phyloP scores from a whole-genome alignment of 208 protist species.

The Spongospora subterranea region DNA sequence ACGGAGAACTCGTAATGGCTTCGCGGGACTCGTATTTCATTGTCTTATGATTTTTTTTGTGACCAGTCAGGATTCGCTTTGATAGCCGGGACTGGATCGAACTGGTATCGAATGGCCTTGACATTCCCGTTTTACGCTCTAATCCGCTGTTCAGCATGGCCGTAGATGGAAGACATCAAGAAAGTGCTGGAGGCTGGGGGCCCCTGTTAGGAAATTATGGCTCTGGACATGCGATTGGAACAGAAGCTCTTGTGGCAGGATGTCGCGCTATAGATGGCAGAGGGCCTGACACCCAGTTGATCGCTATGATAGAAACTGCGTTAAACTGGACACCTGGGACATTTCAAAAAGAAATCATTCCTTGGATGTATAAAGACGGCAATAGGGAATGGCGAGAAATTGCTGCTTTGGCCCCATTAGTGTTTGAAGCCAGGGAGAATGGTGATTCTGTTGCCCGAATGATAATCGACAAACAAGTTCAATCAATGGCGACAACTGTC shows the following conservation, averaged over 20 bases:
- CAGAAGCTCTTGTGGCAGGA: neutral
- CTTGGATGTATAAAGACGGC: conserved; percentile 26
- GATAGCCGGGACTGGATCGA: conserved; percentile 18
- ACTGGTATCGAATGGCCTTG: conserved; percentile 18
- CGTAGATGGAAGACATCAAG: neutral
- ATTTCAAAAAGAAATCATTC: neutral
- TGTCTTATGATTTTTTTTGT: too few species aligned
- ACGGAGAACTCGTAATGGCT: neutral
- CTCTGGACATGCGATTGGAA: neutral
- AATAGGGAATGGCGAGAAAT: neutral
- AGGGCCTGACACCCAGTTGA: neutral
- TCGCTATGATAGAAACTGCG: neutral
- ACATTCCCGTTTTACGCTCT: neutral
- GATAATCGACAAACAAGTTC: neutral
- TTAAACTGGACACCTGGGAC: neutral
- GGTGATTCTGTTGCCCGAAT: neutral
- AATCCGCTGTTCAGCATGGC: neutral
- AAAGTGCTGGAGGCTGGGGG: conserved; percentile 33
- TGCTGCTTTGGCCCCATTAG: neutral
- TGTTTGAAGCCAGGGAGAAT: neutral
- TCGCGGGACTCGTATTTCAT: too few species aligned
- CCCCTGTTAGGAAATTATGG: neutral
- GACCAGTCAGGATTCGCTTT: conserved; percentile 31
- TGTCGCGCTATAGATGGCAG: conserved; percentile 6
- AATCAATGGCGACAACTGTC: neutral